These are phyloP conservation scores for Hemisphaericaspora xylofermentans DNA, from an alignment of 1,139 yeast genomes.

Conservation along the genomic window DNA sequence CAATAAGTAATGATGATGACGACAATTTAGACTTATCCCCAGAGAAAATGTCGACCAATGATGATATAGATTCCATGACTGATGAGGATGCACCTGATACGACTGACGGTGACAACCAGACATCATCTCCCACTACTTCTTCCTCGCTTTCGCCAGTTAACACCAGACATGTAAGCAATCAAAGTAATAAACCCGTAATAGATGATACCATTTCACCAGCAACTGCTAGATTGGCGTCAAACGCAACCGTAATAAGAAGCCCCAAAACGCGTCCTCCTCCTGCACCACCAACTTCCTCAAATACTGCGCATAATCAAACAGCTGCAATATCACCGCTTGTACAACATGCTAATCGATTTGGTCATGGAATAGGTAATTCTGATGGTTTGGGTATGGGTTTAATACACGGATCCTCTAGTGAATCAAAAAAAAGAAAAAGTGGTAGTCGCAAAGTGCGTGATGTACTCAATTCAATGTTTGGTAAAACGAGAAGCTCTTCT, in stretches of 20 bases:
- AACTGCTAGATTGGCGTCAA: not conserved
- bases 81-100: conserved; percentile 6
- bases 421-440: conserved; percentile 30
- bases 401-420: not conserved
- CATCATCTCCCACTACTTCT: conserved; percentile 2
- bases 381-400: conserved; percentile 30
- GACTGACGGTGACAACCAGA: not conserved
- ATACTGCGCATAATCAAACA: conserved; percentile 26
- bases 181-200: not conserved
- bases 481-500: conserved; percentile 24
- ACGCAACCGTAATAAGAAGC: conserved; percentile 25
- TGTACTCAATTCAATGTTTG: conserved; percentile 43
- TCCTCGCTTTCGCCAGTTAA: conserved; percentile 1
- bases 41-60: conserved; percentile 5
- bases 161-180: conserved; percentile 4
- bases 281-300: conserved; percentile 16
- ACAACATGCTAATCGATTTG: conserved; percentile 14
- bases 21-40: conserved; percentile 20
- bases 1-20: conserved; percentile 26
- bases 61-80: conserved; percentile 7
- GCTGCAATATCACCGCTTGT: conserved; percentile 38
- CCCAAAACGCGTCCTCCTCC: conserved; percentile 17
- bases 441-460: conserved; percentile 38
- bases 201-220: conserved; percentile 1
- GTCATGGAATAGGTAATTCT: conserved; percentile 14